Evolutionary conservation across 192 early-diverging fungal species (phyloP).

Genomic region (Funneliformis geosporum): DNA sequence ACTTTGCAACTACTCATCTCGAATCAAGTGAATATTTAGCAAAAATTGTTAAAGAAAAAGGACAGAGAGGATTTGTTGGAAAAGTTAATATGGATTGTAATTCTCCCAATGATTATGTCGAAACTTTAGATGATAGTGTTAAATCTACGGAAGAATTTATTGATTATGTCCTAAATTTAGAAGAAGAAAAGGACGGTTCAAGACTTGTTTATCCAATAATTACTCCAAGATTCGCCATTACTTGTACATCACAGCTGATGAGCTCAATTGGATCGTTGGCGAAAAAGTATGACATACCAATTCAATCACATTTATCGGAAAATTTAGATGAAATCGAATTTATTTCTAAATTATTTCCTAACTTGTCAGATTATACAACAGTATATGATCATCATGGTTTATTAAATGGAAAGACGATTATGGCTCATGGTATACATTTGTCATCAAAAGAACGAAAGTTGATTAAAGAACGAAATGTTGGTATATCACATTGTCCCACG

Average conservation of each 20-base stretch:
- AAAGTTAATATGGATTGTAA: constrained; percentile 98
- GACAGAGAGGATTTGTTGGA: constrained; percentile 92
- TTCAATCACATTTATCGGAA: constrained; percentile 94
- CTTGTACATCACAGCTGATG: constrained; percentile 74
- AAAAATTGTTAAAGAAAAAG: constrained; percentile 69
- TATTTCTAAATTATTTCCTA: constrained; percentile 74
- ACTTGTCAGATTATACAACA: constrained; percentile 66
- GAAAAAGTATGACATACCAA: constrained; percentile 67
- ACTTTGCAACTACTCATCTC: constrained; percentile 90
- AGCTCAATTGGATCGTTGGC: constrained; percentile 71
- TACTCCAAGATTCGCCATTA: constrained; percentile 92
- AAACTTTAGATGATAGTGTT: constrained; percentile 68
- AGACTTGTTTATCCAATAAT: constrained; percentile 74
- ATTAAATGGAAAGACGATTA: constrained; percentile 72
- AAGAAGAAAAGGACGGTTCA: constrained; percentile 13
- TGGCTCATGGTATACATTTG: constrained; percentile 95
- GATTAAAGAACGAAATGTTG: constrained; percentile 63
- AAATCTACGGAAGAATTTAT: constrained; percentile 68
- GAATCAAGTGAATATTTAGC: constrained; percentile 73
- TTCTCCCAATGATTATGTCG: constrained; percentile 74
- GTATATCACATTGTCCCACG: constrained; percentile 90
- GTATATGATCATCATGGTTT: constrained; percentile 79
- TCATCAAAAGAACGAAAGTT: constrained; percentile 68
- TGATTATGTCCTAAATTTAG: constrained; percentile 50
- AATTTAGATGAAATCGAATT: constrained; percentile 78